A percentile compares a stretch with the other conserved stretches of the same genome.
phyloP scores from a whole-genome alignment of 2,329 filamentous ascomycete species.

The Didymellaceae sp. region DNA sequence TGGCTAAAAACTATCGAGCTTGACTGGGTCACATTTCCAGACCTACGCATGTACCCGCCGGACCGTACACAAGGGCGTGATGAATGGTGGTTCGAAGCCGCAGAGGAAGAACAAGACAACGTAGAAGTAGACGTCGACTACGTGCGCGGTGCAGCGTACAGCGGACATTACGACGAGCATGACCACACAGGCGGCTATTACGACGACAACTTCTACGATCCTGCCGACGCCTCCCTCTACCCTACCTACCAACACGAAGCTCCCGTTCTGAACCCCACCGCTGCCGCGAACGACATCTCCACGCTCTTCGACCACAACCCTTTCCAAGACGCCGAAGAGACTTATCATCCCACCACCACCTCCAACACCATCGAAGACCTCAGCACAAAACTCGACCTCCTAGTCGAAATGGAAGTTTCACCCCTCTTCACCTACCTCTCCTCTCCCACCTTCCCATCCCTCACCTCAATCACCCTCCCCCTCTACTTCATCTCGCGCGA shows the following conservation, averaged over 20 bases:
- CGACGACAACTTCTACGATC: slow-evolving; percentile 45
- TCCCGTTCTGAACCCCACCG: slow-evolving; percentile 5
- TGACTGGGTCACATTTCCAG: slow-evolving; percentile 47
- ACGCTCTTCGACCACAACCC: slow-evolving; percentile 42
- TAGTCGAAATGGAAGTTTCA: slow-evolving; percentile 41
- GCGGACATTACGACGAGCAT: slow-evolving; percentile 41
- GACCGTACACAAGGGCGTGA: slow-evolving; percentile 30
- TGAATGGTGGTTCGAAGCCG: slow-evolving; percentile 36
- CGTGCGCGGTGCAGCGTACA: slow-evolving; percentile 33
- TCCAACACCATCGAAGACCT: slow-evolving; percentile 30
- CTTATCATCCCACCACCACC: slow-evolving; percentile 19
- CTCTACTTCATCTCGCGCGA: slow-evolving; percentile 43
- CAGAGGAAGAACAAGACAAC: slow-evolving; percentile 16
- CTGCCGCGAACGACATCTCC: slow-evolving; percentile 34
- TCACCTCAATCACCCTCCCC: slow-evolving; percentile 40
- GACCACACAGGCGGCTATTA: slow-evolving; percentile 44
- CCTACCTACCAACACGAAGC: slow-evolving; percentile 29
- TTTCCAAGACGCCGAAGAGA: slow-evolving; percentile 39
- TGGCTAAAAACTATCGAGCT: slow-evolving; percentile 43
- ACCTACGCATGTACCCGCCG: slow-evolving; percentile 41
- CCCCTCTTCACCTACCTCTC: slow-evolving; percentile 44
- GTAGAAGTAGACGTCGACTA: slow-evolving; percentile 40
- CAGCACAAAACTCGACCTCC: slow-evolving; percentile 38
- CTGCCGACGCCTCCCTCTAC: slow-evolving; percentile 34
- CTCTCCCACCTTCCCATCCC: slow-evolving; percentile 29